phyloP scores from a whole-genome alignment of 768 basidiomycete genomes.

The Ramaria sp. region DNA sequence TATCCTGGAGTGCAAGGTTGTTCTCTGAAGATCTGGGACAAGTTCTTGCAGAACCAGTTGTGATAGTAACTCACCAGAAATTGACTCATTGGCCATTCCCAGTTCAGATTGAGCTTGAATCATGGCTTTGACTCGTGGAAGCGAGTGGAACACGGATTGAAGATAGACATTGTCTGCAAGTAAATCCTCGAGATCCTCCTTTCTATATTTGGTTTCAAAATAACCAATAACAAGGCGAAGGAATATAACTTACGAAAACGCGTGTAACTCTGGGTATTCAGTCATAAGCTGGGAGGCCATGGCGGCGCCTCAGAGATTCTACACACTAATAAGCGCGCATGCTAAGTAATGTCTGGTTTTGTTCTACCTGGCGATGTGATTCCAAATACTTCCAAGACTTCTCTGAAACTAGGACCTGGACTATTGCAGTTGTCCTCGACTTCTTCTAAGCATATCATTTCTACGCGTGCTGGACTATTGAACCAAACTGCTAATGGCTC shows the following conservation, averaged over 20 bases:
- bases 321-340: conserved; percentile 21
- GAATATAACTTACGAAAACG: conserved; percentile 47
- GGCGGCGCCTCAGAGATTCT: background rate
- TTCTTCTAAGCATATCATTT: conserved; percentile 24
- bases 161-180: conserved; percentile 75
- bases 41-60: background rate
- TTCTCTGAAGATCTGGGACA: conserved; percentile 36
- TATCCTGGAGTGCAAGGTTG: conserved; percentile 68
- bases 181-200: conserved; percentile 86
- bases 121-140: conserved; percentile 61
- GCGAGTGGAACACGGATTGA: conserved; percentile 76
- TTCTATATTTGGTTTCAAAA: conserved; percentile 30
- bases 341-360: conserved; percentile 26
- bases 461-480: conserved; percentile 63
- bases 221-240: background rate
- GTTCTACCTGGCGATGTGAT: conserved; percentile 79
- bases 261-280: conserved; percentile 66
- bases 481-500: conserved; percentile 61
- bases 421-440: conserved; percentile 34
- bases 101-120: conserved; percentile 71
- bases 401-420: conserved; percentile 82
- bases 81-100: conserved; percentile 73
- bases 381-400: conserved; percentile 55
- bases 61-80: conserved; percentile 57
- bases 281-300: conserved; percentile 19